phyloP scores from a whole-genome alignment of 805 yeast species.

The Candida coleopterorum region DNA sequence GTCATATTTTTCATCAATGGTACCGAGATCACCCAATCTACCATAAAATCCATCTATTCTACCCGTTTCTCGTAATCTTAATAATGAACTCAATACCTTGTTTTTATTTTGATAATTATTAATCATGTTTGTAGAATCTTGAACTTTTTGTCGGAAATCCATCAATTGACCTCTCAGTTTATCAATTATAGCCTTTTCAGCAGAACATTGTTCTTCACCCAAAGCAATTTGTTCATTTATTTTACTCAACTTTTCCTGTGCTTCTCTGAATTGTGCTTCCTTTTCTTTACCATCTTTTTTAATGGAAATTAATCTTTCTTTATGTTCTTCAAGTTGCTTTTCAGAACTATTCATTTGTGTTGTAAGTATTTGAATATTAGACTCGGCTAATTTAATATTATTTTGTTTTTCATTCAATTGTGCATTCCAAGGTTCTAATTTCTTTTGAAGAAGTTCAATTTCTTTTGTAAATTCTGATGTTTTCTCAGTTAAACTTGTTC shows the following conservation, averaged over 20 bases:
- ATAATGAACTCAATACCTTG: slow-evolving; percentile 65
- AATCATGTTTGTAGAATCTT: slow-evolving; percentile 61
- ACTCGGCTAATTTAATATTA: slow-evolving; percentile 57
- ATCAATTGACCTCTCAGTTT: slow-evolving; percentile 51
- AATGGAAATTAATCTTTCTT: slow-evolving; percentile 41
- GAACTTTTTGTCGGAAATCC: slow-evolving; percentile 53
- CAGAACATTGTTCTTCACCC: slow-evolving; percentile 54
- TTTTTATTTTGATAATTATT: slow-evolving; percentile 61
- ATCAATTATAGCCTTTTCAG: slow-evolving; percentile 46
- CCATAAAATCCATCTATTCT: slow-evolving; percentile 85
- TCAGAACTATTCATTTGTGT: slow-evolving; percentile 42
- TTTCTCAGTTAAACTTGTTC: slow-evolving; percentile 63
- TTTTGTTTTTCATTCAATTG: slow-evolving; percentile 59
- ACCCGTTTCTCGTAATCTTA: slow-evolving; percentile 70
- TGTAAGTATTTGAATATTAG: slow-evolving; percentile 57
- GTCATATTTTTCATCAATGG: slow-evolving; percentile 83
- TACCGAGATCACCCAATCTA: slow-evolving; percentile 87
- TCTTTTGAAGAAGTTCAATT: slow-evolving; percentile 57
- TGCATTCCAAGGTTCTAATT: slow-evolving; percentile 80
- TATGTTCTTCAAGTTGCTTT: slow-evolving; percentile 41
- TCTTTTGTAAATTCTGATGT: slow-evolving; percentile 64
- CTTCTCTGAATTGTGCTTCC: slow-evolving; percentile 41
- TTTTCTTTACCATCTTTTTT: slow-evolving; percentile 46
- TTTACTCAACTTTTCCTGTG: slow-evolving; percentile 45
- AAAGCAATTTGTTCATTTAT: slow-evolving; percentile 49